Evolutionary conservation across 164 flowering plant species (phyloP).

Genomic region (Umbilicus rupestris): DNA sequence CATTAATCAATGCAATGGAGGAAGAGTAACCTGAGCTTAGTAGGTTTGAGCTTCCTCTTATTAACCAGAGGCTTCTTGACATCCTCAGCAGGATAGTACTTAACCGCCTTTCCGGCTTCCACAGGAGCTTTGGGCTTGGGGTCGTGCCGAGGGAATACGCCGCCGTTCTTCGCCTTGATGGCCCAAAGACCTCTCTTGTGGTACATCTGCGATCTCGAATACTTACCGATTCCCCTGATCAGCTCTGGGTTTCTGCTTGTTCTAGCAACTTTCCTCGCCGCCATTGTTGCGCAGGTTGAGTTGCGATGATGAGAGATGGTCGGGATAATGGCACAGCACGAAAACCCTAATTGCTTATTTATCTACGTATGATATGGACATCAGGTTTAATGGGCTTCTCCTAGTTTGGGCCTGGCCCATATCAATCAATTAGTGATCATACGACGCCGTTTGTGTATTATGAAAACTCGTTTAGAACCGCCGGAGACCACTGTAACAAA

Average conservation of each 20-base stretch:
- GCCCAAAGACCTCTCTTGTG: conserved; percentile 96
- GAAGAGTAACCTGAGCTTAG: conserved; percentile 47
- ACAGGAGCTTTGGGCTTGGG: conserved; percentile 22
- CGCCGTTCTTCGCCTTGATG: conserved; percentile 87
- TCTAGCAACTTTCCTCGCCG: conserved; percentile 29
- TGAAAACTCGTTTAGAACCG: no score
- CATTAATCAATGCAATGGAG: not conserved
- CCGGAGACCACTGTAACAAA: no score
- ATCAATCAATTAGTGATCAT: no score
- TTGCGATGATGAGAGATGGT: not conserved
- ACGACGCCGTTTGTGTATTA: no score
- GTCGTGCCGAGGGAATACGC: conserved; percentile 64
- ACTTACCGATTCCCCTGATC: conserved; percentile 59
- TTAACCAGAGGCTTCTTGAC: conserved; percentile 66
- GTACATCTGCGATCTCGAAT: conserved; percentile 68
- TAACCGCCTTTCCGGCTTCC: conserved; percentile 45
- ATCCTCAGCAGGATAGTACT: conserved; percentile 88
- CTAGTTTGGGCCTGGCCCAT: not conserved
- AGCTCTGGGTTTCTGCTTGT: conserved; percentile 55
- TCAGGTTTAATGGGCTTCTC: not conserved
- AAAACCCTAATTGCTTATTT: not conserved
- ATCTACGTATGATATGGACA: not conserved
- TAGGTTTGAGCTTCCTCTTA: conserved; percentile 55
- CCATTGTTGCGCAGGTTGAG: conserved; percentile 33
- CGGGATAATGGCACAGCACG: not conserved